Base-by-base conservation (phyloP, 305 asterid species). In the Solanum hybrid region DNA sequence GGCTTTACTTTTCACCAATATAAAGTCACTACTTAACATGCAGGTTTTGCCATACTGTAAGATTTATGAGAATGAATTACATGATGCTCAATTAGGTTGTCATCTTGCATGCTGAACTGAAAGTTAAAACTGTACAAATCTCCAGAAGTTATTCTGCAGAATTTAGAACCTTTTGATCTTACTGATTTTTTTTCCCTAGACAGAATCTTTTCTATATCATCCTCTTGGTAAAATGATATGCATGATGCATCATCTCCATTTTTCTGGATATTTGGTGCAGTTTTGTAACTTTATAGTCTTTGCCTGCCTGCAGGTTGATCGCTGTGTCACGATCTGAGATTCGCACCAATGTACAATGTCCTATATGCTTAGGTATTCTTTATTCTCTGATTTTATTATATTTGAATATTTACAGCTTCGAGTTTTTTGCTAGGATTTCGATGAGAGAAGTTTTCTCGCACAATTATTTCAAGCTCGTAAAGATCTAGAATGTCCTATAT, bases 311-410 rank as follows among this genome's bases (percentile, higher is more conserved):
- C 93, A 92, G 94, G 86, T 69, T 88, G 84, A 75, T 92, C 22
- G 36, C 89, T 60, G 90, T 91, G 37, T 82, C 89, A 29, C 91
- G 93, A 85, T 89, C 92, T 76, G 93, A 89, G 13, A 75, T 91
- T 76, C 93, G 93, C 79, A 89, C 87, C 88, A 90, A 90, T 91
- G 92, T 92, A 86, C 93, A 91, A 81, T 92, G 94, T 36, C 93
- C 92, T 85, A 92, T 92, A 81, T 92, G 93, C 91, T 91, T 92
- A 92, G 94, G 93, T 92, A 92, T 51, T 87, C 51, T 36, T 42
- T 88, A 17, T 66, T 88, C 37, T 87, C 89, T 26, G 27, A 64
- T 4, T 42, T 64, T 86, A 13, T 31, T 35, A 51, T 79, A 37
- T 90, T 80, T 34, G 85, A 82, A 91, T 91, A 80, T 82, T 56